These are phyloP conservation scores for Sporisorium sorghi DNA, from an alignment of 1,284 basidiomycete species.

Conservation along the genomic window DNA sequence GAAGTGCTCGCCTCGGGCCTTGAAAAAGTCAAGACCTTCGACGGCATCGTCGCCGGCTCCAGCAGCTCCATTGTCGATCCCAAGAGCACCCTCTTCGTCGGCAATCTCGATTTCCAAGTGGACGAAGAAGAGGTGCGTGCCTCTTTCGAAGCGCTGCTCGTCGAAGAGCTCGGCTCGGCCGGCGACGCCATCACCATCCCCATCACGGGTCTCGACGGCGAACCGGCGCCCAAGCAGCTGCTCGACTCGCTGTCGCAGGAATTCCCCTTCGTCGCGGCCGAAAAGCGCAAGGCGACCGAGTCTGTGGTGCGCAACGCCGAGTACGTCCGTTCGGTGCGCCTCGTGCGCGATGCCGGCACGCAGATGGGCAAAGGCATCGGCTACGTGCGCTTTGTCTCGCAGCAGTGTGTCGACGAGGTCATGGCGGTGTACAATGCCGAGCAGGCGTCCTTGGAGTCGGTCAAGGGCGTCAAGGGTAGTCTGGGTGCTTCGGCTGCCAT, in stretches of 20 bases:
- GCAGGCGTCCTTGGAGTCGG: slow-evolving; percentile 56
- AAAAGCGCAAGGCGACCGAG: slow-evolving; percentile 21
- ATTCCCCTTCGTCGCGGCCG: slow-evolving; percentile 34
- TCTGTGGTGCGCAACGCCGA: slow-evolving; percentile 52
- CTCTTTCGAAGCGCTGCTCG: slow-evolving; percentile 85
- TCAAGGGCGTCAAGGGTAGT: slow-evolving; percentile 39
- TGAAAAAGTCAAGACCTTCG: slow-evolving; percentile 56
- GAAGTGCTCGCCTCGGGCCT: slow-evolving; percentile 60
- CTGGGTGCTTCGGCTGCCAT: slow-evolving; percentile 45
- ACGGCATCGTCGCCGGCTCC: slow-evolving; percentile 49
- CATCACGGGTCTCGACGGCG: slow-evolving; percentile 42
- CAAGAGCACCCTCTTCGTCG: slow-evolving; percentile 87
- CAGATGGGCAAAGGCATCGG: slow-evolving; percentile 98
- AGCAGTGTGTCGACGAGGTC: slow-evolving; percentile 70
- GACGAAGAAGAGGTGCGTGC: slow-evolving; percentile 88
- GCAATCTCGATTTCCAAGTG: slow-evolving; percentile 90
- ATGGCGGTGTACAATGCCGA: slow-evolving; percentile 64
- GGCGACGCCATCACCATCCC: slow-evolving; percentile 38
- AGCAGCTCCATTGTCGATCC: slow-evolving; percentile 54
- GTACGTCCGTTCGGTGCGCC: slow-evolving; percentile 87
- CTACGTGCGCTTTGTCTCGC: slow-evolving; percentile 87
- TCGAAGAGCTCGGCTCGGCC: slow-evolving; percentile 77
- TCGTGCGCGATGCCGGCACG: slow-evolving; percentile 90
- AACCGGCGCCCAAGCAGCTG: slow-evolving; percentile 19
- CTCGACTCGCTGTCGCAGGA: slow-evolving; percentile 29